Conservation (phyloP, 2,329 filamentous ascomycete genomes). For the Calonectria fujianensis region DNA sequence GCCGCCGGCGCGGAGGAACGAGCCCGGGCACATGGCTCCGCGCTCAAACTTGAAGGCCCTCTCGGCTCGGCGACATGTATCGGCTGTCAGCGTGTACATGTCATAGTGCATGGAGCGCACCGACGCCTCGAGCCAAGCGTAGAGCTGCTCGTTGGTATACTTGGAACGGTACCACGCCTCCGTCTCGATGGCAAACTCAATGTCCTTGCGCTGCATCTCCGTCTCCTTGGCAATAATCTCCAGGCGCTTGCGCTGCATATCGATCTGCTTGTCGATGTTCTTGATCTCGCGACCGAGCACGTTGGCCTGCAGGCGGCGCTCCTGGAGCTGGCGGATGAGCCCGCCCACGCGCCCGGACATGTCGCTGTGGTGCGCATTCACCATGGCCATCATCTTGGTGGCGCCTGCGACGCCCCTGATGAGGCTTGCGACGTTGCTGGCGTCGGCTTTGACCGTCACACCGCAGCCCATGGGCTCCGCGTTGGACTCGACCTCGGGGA, state of each 20-base stretch:
- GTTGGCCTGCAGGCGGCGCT: conserved; percentile 36
- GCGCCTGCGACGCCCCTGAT: not conserved
- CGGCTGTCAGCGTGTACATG: conserved; percentile 14
- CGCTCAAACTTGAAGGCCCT: conserved; percentile 37
- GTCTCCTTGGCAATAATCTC: conserved; percentile 8
- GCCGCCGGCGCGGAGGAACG: not conserved
- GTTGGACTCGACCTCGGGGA: not conserved
- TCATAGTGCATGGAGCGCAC: conserved; percentile 16
- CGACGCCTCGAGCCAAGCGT: conserved; percentile 27
- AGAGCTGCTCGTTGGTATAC: conserved; percentile 36
- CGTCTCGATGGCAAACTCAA: conserved; percentile 11
- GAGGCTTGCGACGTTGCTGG: not conserved
- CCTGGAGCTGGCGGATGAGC: conserved; percentile 30
- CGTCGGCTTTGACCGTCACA: not conserved
- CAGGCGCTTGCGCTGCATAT: conserved; percentile 4
- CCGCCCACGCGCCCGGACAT: not conserved
- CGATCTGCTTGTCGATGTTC: conserved; percentile 41
- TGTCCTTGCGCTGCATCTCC: not conserved
- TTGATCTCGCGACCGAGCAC: conserved; percentile 37
- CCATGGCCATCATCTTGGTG: not conserved
- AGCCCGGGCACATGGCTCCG: not conserved
- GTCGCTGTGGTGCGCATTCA: not conserved
- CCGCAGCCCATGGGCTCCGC: not conserved
- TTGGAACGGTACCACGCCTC: conserved; percentile 30
- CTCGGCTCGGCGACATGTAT: conserved; percentile 27